Evolutionary conservation across 306 rosid genomes (phyloP).

Genomic region (Inga laurina): DNA sequence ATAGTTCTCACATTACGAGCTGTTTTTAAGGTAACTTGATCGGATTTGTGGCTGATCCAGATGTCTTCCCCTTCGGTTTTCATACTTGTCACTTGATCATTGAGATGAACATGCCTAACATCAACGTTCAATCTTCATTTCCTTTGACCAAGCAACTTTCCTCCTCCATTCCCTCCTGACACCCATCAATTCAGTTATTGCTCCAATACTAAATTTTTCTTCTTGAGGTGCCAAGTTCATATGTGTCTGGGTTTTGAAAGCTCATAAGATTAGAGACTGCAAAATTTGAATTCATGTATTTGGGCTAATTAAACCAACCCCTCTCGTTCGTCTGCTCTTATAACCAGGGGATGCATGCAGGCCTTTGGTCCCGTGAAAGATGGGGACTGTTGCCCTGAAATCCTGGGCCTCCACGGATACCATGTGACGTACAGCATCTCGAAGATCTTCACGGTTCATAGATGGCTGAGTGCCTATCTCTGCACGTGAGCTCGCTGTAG

Average conservation of each 20-base stretch:
- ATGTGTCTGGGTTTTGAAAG: background rate
- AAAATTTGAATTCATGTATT: background rate
- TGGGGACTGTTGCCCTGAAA: background rate
- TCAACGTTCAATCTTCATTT: no score
- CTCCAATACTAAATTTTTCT: no score
- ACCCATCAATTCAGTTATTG: no score
- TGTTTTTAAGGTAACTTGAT: no score
- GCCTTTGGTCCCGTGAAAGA: background rate
- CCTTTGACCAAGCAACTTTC: no score
- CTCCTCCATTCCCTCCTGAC: no score
- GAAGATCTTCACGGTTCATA: background rate
- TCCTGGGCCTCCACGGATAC: background rate
- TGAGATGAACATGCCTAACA: no score
- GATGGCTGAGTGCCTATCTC: background rate
- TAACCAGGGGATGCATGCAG: background rate
- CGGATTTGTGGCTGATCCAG: no score
- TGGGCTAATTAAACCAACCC: background rate
- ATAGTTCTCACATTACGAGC: no score
- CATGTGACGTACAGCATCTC: background rate
- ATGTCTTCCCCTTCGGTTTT: no score
- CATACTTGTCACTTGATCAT: no score
- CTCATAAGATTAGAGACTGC: background rate
- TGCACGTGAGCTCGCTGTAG: constrained; percentile 4
- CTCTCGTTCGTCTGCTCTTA: background rate
- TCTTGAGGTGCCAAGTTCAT: background rate